A percentile compares a stretch with the other conserved stretches of the same genome.
Evolutionary conservation across 2,329 filamentous ascomycete species (phyloP).

Genomic region (Helicocarpus griseus): DNA sequence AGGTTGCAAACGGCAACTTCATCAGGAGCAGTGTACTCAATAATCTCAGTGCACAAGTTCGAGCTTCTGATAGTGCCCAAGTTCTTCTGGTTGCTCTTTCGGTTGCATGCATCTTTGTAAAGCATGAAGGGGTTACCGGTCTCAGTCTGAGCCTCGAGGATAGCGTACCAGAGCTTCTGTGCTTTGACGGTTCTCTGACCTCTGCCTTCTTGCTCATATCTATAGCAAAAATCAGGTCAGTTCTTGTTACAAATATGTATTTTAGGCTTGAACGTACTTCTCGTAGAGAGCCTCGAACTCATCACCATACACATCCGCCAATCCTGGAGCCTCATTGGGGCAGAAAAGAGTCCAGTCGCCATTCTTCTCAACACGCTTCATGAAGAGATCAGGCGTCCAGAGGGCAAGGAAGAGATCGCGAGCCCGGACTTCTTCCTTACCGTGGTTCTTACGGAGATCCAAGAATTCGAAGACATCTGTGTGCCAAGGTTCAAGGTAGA

Average conservation of each 20-base stretch:
- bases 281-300: slow-evolving; percentile 95
- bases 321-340: slow-evolving; percentile 87
- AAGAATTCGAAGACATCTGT: slow-evolving; percentile 96
- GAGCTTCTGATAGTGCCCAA: slow-evolving; percentile 96
- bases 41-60: slow-evolving; percentile 96
- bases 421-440: slow-evolving; percentile 94
- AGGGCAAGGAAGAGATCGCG: slow-evolving; percentile 96
- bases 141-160: slow-evolving; percentile 96
- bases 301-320: slow-evolving; percentile 94
- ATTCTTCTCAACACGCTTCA: slow-evolving; percentile 98
- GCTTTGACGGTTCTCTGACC: slow-evolving; percentile 89
- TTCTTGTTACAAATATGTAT: not conserved
- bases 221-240: slow-evolving; percentile 20
- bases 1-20: slow-evolving; percentile 98
- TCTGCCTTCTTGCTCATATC: slow-evolving; percentile 79
- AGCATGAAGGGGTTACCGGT: slow-evolving; percentile 99
- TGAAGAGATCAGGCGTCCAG: slow-evolving; percentile 98
- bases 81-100: slow-evolving; percentile 99
- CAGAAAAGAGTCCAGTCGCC: slow-evolving; percentile 97
- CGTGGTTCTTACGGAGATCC: slow-evolving; percentile 97
- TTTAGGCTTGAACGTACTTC: slow-evolving; percentile 26
- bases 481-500: slow-evolving; percentile 99
- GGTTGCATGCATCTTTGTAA: slow-evolving; percentile 97
- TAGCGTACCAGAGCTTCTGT: slow-evolving; percentile 99
- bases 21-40: slow-evolving; percentile 94